Evolutionary conservation across 495 filamentous ascomycete genomes (phyloP).

Genomic region (Glonium stellatum): DNA sequence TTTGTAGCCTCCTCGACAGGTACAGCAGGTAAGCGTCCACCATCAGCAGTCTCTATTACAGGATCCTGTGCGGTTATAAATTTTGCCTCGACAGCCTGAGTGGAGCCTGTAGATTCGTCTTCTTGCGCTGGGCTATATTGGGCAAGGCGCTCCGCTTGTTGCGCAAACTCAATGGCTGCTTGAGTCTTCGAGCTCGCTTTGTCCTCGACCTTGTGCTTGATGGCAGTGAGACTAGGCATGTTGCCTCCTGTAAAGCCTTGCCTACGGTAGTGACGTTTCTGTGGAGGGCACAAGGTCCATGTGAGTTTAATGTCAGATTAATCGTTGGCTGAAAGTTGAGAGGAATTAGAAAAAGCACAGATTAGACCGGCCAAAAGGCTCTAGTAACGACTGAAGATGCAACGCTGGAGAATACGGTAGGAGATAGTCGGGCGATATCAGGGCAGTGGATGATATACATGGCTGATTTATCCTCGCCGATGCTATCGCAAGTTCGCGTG

Average conservation of each 20-base stretch:
- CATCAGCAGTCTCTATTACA: slow-evolving; percentile 60
- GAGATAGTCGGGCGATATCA: background rate
- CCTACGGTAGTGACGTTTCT: slow-evolving; percentile 7
- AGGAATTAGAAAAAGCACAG: background rate
- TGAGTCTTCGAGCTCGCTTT: slow-evolving; percentile 25
- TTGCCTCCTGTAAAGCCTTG: background rate
- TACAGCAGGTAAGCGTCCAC: slow-evolving; percentile 56
- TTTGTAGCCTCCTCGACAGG: slow-evolving; percentile 59
- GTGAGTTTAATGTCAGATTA: background rate
- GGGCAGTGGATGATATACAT: background rate
- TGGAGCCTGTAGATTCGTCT: slow-evolving; percentile 30
- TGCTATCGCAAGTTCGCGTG: background rate
- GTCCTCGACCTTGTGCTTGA: slow-evolving; percentile 14
- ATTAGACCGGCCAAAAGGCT: background rate
- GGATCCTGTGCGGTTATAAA: slow-evolving; percentile 66
- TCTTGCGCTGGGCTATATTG: slow-evolving; percentile 31
- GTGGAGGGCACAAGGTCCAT: slow-evolving; percentile 4
- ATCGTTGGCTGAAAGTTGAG: background rate
- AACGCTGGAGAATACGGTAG: background rate
- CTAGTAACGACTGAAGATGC: background rate
- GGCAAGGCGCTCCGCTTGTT: slow-evolving; percentile 54
- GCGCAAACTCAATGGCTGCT: slow-evolving; percentile 38
- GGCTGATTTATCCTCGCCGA: background rate
- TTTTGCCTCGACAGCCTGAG: slow-evolving; percentile 54
- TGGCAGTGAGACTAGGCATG: slow-evolving; percentile 14